These are phyloP conservation scores for Mucor saturninus DNA, from an alignment of 371 early-diverging fungal species.

Conservation along the genomic window DNA sequence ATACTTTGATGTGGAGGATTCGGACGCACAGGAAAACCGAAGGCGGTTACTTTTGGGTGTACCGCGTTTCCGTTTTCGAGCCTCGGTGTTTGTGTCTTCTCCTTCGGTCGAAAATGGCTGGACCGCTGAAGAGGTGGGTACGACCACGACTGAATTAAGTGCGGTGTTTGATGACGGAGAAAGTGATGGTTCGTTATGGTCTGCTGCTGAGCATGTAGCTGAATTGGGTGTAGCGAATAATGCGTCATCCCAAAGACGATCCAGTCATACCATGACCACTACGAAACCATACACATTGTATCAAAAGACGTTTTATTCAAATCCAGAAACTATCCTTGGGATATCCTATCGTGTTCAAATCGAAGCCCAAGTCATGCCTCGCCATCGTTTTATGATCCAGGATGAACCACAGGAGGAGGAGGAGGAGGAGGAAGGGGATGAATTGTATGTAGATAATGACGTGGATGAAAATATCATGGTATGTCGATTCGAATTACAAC, in stretches of 20 bases:
- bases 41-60: conserved; percentile 40
- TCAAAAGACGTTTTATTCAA: conserved; percentile 39
- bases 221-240: background rate
- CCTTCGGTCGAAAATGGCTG: conserved; percentile 29
- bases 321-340: conserved; percentile 39
- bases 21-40: conserved; percentile 36
- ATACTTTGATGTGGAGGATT: conserved; percentile 51
- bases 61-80: conserved; percentile 43
- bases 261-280: no score
- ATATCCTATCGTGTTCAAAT: conserved; percentile 41
- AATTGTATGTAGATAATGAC: conserved; percentile 5
- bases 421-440: conserved; percentile 4
- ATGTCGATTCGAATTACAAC: conserved; percentile 49
- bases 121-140: conserved; percentile 10
- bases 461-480: conserved; percentile 25
- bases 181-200: conserved; percentile 25
- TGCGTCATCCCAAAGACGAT: no score
- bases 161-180: conserved; percentile 18
- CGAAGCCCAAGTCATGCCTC: conserved; percentile 42
- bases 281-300: conserved; percentile 10
- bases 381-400: conserved; percentile 19
- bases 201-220: conserved; percentile 15
- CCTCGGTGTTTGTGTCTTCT: conserved; percentile 29
- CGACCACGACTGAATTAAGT: background rate
- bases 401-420: conserved; percentile 11